Base-by-base conservation (phyloP, 495 filamentous ascomycete genomes). In the Penicillium turbatum region DNA sequence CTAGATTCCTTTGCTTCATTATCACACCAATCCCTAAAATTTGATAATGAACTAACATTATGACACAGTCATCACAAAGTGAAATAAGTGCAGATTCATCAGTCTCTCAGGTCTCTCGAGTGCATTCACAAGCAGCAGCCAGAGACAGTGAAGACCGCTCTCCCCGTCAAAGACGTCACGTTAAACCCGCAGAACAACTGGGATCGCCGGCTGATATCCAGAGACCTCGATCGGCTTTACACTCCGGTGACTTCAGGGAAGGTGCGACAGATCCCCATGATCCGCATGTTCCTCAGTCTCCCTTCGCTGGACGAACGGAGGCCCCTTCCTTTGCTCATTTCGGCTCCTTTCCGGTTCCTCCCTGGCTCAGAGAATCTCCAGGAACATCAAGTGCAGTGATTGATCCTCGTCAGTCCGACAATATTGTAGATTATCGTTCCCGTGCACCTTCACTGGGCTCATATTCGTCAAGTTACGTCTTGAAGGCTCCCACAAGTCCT, bases 401-500 rank as follows among this genome's bases (percentile, higher is more conserved):
- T 30, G 61, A 64, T 13, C 15, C 53, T 31, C 47, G 45, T 16
- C 57, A 68, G 24, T 52, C 58, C 30, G 56, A 44, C 26, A 39
- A 41, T 30, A 34, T 60, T 13, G 48, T 56, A 30, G 32, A 60
- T 60, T 55, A 55, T 36, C 67, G 73, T 26, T 61, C 72, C 6
- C 62, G 80, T 60, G 75, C 85, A 35, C 82, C 85, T 12, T 90
- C 89, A 0, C 59, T 92, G 4, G 85, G 85, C 8, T 87, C 87
- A 2, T 88, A 87, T 13, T 87, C 89, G 0, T 89, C 88, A 2
- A 91, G 83, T 56, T 96, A 96, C 68, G 76, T 88, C 16, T 84
- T 93, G 38, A 88, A 91, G 66, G 82, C 87, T 3, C 92, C 93
- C 5, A 97, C 93, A 10, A 97, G 91, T 54, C 95, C 93, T 16